phyloP scores from a whole-genome alignment of 768 basidiomycete genomes.

The Mycena haematopus region DNA sequence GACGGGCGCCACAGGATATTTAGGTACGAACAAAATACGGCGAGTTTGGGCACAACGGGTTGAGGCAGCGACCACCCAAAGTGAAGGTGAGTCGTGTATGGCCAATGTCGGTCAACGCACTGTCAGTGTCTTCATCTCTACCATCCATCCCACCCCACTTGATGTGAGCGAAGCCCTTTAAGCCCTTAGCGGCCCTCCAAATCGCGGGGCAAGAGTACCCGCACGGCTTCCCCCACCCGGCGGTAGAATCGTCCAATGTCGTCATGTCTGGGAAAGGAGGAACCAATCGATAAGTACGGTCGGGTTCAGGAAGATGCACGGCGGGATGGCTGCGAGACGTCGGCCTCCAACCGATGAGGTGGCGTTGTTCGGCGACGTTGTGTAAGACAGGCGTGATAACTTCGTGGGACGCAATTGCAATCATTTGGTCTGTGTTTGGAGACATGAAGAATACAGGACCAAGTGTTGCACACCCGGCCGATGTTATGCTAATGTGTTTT shows the following conservation, averaged over 20 bases:
- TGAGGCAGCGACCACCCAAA: no score
- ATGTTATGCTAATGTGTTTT: no score
- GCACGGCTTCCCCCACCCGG: not conserved
- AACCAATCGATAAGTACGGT: not conserved
- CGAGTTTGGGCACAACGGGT: no score
- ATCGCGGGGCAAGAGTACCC: not conserved
- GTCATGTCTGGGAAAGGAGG: not conserved
- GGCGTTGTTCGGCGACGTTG: not conserved
- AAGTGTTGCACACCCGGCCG: not conserved
- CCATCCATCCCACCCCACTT: not conserved
- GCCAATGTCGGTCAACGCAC: no score
- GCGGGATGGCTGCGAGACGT: no score
- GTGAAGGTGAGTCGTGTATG: no score
- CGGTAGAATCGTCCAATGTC: not conserved
- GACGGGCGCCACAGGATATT: no score
- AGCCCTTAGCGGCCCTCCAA: not conserved
- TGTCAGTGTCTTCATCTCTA: no score
- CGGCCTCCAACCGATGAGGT: not conserved
- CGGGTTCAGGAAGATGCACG: not conserved
- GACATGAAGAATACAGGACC: not conserved
- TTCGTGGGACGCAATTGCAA: not conserved
- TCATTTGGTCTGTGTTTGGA: constrained; percentile 1
- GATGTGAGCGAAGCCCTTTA: not conserved
- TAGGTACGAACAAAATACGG: no score
- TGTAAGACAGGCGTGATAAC: not conserved